phyloP scores from a whole-genome alignment of 257 asterid species.

The Solanum clarkiae region DNA sequence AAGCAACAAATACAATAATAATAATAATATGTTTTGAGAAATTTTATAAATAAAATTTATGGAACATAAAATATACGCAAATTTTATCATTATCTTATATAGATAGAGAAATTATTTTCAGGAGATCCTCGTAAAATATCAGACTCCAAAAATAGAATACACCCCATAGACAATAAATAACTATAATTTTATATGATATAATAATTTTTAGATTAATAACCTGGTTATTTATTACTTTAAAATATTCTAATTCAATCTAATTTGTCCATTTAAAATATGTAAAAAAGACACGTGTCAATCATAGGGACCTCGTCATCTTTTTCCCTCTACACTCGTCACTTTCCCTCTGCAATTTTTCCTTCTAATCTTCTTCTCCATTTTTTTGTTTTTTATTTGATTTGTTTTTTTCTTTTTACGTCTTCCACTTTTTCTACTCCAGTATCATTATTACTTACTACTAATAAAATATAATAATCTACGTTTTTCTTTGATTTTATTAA shows the following conservation, averaged over 20 bases:
- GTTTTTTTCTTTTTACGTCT: neutral
- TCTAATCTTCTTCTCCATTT: neutral
- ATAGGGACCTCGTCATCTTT: neutral
- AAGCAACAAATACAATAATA: no score
- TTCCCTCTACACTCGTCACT: neutral
- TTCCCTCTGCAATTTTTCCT: neutral
- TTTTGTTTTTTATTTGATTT: no score
- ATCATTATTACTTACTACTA: neutral
- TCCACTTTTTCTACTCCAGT: neutral
- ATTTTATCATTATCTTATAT: no score
- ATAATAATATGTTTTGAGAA: no score
- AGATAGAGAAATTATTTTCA: no score
- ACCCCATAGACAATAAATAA: no score
- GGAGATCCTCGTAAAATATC: no score
- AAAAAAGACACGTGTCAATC: conserved; percentile 9
- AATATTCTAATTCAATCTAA: fast-evolving
- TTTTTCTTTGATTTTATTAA: neutral
- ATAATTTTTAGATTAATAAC: neutral
- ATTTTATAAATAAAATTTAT: no score
- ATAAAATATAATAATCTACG: neutral
- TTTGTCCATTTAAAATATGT: neutral
- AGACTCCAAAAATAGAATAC: fast-evolving
- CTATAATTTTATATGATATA: neutral
- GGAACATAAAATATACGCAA: no score
- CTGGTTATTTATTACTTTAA: neutral